Evolutionary conservation across 176 grass and related monocot species (phyloP), one percentile per base, ranked within the genome.

Genomic region (Ensete glaucum): DNA sequence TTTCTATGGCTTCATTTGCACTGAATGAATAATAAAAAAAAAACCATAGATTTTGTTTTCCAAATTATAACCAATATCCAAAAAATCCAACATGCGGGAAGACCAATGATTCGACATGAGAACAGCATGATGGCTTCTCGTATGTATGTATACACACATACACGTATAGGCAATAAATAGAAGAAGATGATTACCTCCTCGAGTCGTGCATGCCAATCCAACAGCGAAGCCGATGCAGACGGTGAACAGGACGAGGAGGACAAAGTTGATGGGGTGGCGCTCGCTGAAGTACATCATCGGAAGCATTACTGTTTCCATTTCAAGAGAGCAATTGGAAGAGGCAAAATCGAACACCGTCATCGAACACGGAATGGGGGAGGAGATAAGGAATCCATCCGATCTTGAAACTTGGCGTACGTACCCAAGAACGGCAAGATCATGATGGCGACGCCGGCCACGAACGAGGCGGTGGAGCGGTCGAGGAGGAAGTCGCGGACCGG

Each of bases 231-330:
- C 89, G 55, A 85, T 77, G 77, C 71, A 81, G 9, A 93, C 17
- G 50, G 87, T 93, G 77, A 89, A 93, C 25, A 93, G 15, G 24
- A 84, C 48, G 53, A 89, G 85, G 21, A 93, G 73, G 76, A 93
- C 9, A 52, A 87, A 62, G 63, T 93, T 93, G 71, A 89, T 52
- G 29, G 87, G 87, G 57, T 93, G 90, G 68, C 34, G 72, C 8
- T 89, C 23, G 16, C 85, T 78, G 48, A 93, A 80, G 43, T 71
- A 81, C 48, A 71, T 22, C 90, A 89, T 89, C 11, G 87, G 86
- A 8, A 92, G 0, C 78, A 92, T 62, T 65, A 92, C 87, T 92
- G 76, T 24, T 34, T 34, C n/a, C 63, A 62, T 62, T 77, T 27
- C 2, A 48, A 52, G 71, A 51, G 73, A 69, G 34, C 34, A 43